Evolutionary conservation across 2,329 filamentous ascomycete genomes (phyloP).

Genomic region (Decorospora gaudefroyi): DNA sequence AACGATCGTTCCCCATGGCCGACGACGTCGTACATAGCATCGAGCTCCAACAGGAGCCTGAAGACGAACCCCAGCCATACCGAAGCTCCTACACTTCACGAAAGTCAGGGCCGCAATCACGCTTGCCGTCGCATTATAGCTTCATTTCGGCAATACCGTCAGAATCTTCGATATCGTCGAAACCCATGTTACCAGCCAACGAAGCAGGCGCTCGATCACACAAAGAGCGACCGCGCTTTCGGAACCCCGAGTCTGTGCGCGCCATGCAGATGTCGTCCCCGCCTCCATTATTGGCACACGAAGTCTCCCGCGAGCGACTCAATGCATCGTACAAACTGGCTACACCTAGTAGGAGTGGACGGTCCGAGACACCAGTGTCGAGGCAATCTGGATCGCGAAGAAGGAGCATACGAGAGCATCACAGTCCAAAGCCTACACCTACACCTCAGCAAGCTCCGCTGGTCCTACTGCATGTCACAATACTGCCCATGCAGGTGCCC

Average conservation of each 20-base stretch:
- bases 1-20: constrained; percentile 31
- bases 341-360: constrained; percentile 39
- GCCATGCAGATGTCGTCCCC: constrained; percentile 73
- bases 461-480: constrained; percentile 76
- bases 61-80: constrained; percentile 37
- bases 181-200: constrained; percentile 32
- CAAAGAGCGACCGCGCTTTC: constrained; percentile 66
- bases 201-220: constrained; percentile 53
- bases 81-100: constrained; percentile 42
- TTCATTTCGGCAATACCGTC: constrained; percentile 48
- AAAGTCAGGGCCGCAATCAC: constrained; percentile 27
- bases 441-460: constrained; percentile 63
- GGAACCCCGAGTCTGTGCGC: constrained; percentile 70
- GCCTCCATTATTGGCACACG: constrained; percentile 36
- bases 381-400: constrained; percentile 37
- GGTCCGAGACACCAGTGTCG: constrained; percentile 40
- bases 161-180: constrained; percentile 44
- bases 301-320: constrained; percentile 37
- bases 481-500: constrained; percentile 70
- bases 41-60: constrained; percentile 29
- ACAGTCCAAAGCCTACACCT: constrained; percentile 35
- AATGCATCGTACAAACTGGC: constrained; percentile 41
- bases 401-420: constrained; percentile 32
- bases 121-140: constrained; percentile 40
- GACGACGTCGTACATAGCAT: constrained; percentile 41